phyloP scores from a whole-genome alignment of 148 eudicot genomes.

The Rhododendron molle region DNA sequence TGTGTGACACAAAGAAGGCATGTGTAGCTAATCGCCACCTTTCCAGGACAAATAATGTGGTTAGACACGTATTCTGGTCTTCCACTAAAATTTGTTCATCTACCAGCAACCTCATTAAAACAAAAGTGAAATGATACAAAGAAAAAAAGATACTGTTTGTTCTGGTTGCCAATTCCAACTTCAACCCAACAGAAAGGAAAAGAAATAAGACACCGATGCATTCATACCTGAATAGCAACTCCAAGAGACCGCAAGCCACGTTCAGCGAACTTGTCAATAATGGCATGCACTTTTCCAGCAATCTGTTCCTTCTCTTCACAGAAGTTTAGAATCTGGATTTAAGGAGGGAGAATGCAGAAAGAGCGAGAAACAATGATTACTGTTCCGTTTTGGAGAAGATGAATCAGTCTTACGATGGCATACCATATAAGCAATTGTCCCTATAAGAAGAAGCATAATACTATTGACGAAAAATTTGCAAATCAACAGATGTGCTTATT shows the following conservation, averaged over 20 bases:
- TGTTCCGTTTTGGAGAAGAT: background rate
- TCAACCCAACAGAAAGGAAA: background rate
- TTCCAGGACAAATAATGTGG: background rate
- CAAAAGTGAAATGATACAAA: background rate
- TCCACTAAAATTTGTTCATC: background rate
- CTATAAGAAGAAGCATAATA: background rate
- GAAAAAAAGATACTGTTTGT: background rate
- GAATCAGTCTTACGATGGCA: background rate
- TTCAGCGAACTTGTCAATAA: slow-evolving; percentile 68
- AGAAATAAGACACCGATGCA: background rate
- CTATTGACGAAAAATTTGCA: background rate
- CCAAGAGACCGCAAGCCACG: slow-evolving; percentile 68
- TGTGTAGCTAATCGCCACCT: background rate
- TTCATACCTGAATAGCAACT: slow-evolving; percentile 47
- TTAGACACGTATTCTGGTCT: background rate
- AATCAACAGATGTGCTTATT: background rate
- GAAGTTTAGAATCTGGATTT: slow-evolving; percentile 52
- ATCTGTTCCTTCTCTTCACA: slow-evolving; percentile 53
- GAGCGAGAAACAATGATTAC: background rate
- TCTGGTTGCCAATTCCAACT: background rate
- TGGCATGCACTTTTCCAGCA: slow-evolving; percentile 47
- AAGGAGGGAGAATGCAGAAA: background rate
- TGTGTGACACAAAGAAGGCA: background rate
- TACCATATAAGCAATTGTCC: background rate
- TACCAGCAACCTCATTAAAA: background rate